A percentile compares a stretch with the other conserved stretches of the same genome.
These are phyloP conservation scores for Colletotrichum godetiae DNA, from an alignment of 2,329 filamentous ascomycete genomes.

Conservation along the genomic window DNA sequence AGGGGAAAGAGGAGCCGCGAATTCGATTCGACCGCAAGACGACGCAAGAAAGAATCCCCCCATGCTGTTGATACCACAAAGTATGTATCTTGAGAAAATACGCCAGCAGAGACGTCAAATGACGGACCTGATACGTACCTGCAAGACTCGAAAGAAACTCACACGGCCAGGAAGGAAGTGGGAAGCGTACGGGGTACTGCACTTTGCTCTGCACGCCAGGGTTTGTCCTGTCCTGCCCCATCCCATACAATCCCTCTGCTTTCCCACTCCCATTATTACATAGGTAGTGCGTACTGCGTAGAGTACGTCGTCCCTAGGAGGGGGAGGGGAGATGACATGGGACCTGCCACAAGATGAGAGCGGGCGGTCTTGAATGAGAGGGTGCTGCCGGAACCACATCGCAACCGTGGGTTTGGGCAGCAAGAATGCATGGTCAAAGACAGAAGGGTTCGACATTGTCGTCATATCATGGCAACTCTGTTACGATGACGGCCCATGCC, in stretches of 20 bases:
- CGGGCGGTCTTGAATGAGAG: constrained; percentile 30
- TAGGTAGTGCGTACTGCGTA: background rate
- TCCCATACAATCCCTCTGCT: background rate
- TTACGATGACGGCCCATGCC: constrained; percentile 17
- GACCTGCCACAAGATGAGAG: constrained; percentile 24
- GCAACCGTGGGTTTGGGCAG: constrained; percentile 27
- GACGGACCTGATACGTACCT: constrained; percentile 7
- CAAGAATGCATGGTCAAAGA: constrained; percentile 19
- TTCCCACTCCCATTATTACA: constrained; percentile 1
- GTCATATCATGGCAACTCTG: constrained; percentile 31
- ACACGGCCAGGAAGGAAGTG: background rate
- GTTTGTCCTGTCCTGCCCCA: background rate
- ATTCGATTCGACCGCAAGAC: constrained; percentile 9
- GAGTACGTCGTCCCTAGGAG: too few species aligned
- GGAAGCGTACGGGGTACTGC: background rate
- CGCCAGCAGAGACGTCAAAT: background rate
- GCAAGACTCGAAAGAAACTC: background rate
- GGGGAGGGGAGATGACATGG: constrained; percentile 27
- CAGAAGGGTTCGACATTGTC: constrained; percentile 30
- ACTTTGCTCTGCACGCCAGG: background rate
- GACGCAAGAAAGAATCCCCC: background rate
- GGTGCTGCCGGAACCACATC: constrained; percentile 30
- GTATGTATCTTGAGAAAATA: background rate
- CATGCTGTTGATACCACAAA: background rate
- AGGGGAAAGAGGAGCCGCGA: constrained; percentile 11